A percentile compares a stretch with the other conserved stretches of the same genome.
Conservation (phyloP, 352 stramenopile species). For the Pilasporangium apinafurcum region DNA sequence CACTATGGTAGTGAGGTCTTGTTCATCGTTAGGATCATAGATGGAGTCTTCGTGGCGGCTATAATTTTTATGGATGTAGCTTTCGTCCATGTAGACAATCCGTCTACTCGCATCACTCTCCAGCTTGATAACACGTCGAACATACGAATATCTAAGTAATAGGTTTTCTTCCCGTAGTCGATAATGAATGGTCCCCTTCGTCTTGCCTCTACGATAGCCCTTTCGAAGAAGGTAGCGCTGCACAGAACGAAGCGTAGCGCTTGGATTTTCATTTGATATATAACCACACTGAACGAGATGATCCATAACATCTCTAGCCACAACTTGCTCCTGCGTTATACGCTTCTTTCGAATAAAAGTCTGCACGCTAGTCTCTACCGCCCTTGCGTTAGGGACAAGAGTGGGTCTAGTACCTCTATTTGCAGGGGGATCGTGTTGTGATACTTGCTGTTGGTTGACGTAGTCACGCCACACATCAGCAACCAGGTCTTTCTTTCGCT, state of each 20-base stretch:
- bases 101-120: background rate
- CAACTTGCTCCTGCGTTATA: background rate
- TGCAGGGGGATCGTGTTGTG: background rate
- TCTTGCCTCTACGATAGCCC: background rate
- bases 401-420: background rate
- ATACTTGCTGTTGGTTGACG: background rate
- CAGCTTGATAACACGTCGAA: conserved; percentile 1
- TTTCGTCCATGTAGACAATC: conserved; percentile 6
- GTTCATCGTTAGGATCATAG: conserved; percentile 4
- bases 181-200: background rate
- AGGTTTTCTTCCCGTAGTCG: conserved; percentile 1
- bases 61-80: conserved; percentile 1
- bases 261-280: background rate
- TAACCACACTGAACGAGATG: background rate
- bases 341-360: background rate
- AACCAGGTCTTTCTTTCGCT: conserved; percentile 4
- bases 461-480: conserved; percentile 1
- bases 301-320: background rate
- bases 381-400: conserved; percentile 1
- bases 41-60: background rate
- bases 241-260: background rate
- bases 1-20: background rate
- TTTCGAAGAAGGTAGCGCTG: background rate
- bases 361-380: conserved; percentile 1
- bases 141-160: background rate